Conservation (phyloP, 352 stramenopile genomes). For the Pythium phragmiticola region DNA sequence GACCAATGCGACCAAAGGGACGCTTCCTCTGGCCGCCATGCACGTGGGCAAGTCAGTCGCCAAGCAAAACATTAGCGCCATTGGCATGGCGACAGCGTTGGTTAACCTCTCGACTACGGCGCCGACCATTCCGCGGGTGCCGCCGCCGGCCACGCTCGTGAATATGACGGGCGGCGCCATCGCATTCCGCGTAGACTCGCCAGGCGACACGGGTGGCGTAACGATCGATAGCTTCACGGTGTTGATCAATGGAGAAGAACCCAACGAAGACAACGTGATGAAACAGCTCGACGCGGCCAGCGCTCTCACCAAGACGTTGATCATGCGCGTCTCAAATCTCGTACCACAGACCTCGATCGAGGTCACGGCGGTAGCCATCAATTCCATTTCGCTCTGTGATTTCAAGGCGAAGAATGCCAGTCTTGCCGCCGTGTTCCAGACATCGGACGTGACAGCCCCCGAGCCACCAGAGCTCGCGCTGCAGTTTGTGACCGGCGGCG, state of each 20-base stretch:
- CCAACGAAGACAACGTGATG: slow-evolving; percentile 15
- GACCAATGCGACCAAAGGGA: slow-evolving; percentile 29
- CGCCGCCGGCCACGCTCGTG: slow-evolving; percentile 32
- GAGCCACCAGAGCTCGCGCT: slow-evolving; percentile 28
- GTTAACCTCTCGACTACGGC: slow-evolving; percentile 35
- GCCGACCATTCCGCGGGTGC: slow-evolving; percentile 33
- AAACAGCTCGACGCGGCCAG: neutral
- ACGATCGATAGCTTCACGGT: slow-evolving; percentile 45
- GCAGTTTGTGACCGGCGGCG: slow-evolving; percentile 39
- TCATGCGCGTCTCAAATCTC: slow-evolving; percentile 35
- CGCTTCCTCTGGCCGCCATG: slow-evolving; percentile 31
- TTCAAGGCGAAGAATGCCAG: slow-evolving; percentile 34
- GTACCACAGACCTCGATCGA: slow-evolving; percentile 31
- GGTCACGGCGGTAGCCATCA: slow-evolving; percentile 37
- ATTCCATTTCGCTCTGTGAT: slow-evolving; percentile 45
- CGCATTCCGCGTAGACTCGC: slow-evolving; percentile 23
- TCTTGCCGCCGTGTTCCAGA: slow-evolving; percentile 25
- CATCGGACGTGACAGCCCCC: slow-evolving; percentile 30
- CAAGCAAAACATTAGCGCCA: slow-evolving; percentile 23
- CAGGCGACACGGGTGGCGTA: slow-evolving; percentile 39
- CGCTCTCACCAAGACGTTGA: slow-evolving; percentile 25
- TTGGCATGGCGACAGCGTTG: slow-evolving; percentile 36
- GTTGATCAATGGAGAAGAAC: slow-evolving; percentile 31
- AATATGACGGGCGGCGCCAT: slow-evolving; percentile 48
- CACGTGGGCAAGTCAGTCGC: slow-evolving; percentile 31